A percentile compares a stretch with the other conserved stretches of the same genome.
Evolutionary conservation across 495 filamentous ascomycete genomes (phyloP).

Genomic region (Aspergillus cristatus): DNA sequence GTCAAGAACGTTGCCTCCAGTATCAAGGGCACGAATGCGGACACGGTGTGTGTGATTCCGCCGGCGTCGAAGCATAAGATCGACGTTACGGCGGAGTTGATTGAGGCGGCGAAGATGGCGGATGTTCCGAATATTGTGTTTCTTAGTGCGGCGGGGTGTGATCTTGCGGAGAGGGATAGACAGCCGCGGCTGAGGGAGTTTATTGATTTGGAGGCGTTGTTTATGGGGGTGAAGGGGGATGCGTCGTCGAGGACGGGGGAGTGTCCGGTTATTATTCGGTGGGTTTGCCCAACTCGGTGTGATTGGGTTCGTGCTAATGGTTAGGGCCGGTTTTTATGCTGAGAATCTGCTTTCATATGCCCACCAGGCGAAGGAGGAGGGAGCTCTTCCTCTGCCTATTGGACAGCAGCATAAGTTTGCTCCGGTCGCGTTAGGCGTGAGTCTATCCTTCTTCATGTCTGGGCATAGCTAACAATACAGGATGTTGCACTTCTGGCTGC

Average conservation of each 20-base stretch:
- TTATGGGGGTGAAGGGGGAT: conserved; percentile 41
- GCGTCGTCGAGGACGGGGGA: conserved; percentile 26
- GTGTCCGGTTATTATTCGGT: conserved; percentile 45
- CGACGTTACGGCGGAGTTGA: conserved; percentile 40
- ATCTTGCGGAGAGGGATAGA: conserved; percentile 40
- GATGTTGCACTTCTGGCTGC: conserved; percentile 44
- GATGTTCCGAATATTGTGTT: conserved; percentile 42
- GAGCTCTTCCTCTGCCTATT: conserved; percentile 40
- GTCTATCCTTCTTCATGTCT: too few species aligned
- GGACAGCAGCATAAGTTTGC: conserved; percentile 45
- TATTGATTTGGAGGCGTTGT: conserved; percentile 40
- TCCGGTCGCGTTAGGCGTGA: conserved; percentile 39
- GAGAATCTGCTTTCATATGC: conserved; percentile 47
- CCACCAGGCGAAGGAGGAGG: conserved; percentile 35
- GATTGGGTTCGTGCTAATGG: conserved; percentile 1
- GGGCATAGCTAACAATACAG: conserved; percentile 12
- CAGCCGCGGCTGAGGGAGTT: conserved; percentile 48
- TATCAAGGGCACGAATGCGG: conserved; percentile 34
- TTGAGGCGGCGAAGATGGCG: conserved; percentile 40
- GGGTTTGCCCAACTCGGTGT: conserved; percentile 6
- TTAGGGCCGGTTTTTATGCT: conserved; percentile 44
- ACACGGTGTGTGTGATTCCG: conserved; percentile 47
- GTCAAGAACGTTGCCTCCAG: conserved; percentile 25
- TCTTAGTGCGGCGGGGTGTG: conserved; percentile 44
- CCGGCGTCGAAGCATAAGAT: conserved; percentile 39